A percentile compares a stretch with the other conserved stretches of the same genome.
Evolutionary conservation across 176 grass and related monocot genomes (phyloP).

Genomic region (Microstegium vimineum): DNA sequence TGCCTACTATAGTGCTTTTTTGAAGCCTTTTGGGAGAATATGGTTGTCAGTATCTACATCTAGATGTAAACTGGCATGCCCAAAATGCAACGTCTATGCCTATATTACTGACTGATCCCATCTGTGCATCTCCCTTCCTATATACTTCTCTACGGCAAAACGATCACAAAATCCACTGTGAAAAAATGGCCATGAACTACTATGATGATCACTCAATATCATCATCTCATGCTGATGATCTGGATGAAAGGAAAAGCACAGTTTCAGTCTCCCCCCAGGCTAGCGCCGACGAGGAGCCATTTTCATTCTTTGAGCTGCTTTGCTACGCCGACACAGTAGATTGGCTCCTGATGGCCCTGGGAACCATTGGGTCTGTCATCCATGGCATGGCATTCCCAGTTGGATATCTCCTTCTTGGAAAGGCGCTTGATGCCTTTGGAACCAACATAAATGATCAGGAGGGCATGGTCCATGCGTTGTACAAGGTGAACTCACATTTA

Average conservation of each 20-base stretch:
- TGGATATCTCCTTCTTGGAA: constrained; percentile 59
- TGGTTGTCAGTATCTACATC: constrained; percentile 28
- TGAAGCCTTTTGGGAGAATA: constrained; percentile 1
- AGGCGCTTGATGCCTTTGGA: constrained; percentile 60
- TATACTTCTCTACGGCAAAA: constrained; percentile 20
- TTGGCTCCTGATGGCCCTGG: constrained; percentile 57
- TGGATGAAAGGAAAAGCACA: constrained; percentile 32
- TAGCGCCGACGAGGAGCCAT: constrained; percentile 5
- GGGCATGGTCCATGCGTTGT: constrained; percentile 46
- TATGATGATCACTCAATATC: constrained; percentile 36
- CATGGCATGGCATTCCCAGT: constrained; percentile 62
- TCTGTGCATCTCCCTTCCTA: neutral
- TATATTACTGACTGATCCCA: constrained; percentile 33
- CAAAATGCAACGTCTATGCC: neutral
- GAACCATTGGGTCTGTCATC: constrained; percentile 46
- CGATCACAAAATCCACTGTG: neutral
- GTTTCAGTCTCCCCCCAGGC: neutral
- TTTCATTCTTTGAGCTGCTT: constrained; percentile 48
- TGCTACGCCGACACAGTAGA: constrained; percentile 44
- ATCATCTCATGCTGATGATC: constrained; percentile 28
- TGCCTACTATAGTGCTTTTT: constrained; percentile 18
- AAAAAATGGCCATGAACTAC: constrained; percentile 27
- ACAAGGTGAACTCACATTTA: constrained; percentile 35
- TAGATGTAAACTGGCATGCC: constrained; percentile 1
- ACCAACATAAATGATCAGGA: constrained; percentile 47